These are phyloP conservation scores for Fraxinus platypoda DNA, from an alignment of 305 asterid species.

Conservation along the genomic window DNA sequence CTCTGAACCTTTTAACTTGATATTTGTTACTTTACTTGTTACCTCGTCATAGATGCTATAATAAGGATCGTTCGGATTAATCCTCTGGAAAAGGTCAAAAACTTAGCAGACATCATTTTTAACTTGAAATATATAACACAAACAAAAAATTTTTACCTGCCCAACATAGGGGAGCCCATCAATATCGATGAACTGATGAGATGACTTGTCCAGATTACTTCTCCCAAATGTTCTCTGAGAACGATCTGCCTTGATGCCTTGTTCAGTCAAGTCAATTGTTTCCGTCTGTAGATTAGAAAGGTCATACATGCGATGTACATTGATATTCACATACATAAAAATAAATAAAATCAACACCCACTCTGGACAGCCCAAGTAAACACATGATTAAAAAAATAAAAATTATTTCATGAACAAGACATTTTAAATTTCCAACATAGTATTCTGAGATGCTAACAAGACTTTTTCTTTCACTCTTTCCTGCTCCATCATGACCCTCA, in stretches of 20 bases:
- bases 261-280: conserved; percentile 75
- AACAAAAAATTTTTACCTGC: conserved; percentile 47
- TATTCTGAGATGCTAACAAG: neutral
- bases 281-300: conserved; percentile 64
- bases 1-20: conserved; percentile 69
- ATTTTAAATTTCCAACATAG: neutral
- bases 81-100: conserved; percentile 52
- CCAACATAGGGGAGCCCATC: conserved; percentile 98
- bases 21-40: conserved; percentile 39
- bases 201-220: conserved; percentile 59
- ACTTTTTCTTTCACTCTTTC: neutral
- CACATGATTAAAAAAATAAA: neutral
- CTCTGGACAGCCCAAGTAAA: neutral
- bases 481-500: neutral
- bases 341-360: neutral
- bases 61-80: conserved; percentile 65
- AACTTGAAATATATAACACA: neutral
- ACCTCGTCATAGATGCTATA: conserved; percentile 60
- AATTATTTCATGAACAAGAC: neutral
- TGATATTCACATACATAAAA: neutral
- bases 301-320: conserved; percentile 8
- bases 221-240: conserved; percentile 60
- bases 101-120: conserved; percentile 6
- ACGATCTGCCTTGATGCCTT: conserved; percentile 43
- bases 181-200: conserved; percentile 61